Evolutionary conservation across 179 eudicot genomes (phyloP).

Genomic region (Amaranthus tricolor): DNA sequence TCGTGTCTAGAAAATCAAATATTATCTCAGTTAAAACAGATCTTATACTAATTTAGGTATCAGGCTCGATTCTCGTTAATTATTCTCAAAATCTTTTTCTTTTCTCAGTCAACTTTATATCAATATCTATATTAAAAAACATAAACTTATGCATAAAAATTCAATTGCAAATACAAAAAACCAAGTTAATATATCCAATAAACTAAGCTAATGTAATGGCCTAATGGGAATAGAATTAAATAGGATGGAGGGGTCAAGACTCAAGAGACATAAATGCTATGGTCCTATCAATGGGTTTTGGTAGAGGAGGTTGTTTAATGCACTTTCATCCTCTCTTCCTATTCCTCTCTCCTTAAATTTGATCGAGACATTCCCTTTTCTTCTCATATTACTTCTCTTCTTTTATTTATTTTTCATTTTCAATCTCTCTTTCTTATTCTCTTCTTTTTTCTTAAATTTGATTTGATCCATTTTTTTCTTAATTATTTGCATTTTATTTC

Average conservation of each 20-base stretch:
- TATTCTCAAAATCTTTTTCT: too few species aligned
- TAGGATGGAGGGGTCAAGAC: conserved; percentile 15
- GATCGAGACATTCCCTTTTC: conserved; percentile 33
- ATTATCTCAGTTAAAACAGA: too few species aligned
- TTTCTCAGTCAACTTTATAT: too few species aligned
- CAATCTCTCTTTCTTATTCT: not conserved
- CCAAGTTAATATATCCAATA: too few species aligned
- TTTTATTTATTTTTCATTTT: not conserved
- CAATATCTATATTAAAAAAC: too few species aligned
- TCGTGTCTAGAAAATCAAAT: too few species aligned
- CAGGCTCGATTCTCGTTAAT: too few species aligned
- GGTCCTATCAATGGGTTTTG: conserved; percentile 26
- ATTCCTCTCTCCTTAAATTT: conserved; percentile 29
- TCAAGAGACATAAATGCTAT: conserved; percentile 26
- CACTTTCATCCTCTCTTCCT: not conserved
- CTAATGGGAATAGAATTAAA: not conserved
- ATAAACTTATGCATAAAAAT: too few species aligned
- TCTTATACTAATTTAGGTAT: too few species aligned
- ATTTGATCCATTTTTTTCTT: not conserved
- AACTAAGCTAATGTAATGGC: too few species aligned
- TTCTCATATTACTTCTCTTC: conserved; percentile 13
- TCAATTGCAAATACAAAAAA: too few species aligned
- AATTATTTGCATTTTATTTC: not conserved
- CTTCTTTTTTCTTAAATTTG: not conserved
- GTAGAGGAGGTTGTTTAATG: conserved; percentile 31